phyloP scores from a whole-genome alignment of 805 yeast genomes.

The Priceomyces castillae region DNA sequence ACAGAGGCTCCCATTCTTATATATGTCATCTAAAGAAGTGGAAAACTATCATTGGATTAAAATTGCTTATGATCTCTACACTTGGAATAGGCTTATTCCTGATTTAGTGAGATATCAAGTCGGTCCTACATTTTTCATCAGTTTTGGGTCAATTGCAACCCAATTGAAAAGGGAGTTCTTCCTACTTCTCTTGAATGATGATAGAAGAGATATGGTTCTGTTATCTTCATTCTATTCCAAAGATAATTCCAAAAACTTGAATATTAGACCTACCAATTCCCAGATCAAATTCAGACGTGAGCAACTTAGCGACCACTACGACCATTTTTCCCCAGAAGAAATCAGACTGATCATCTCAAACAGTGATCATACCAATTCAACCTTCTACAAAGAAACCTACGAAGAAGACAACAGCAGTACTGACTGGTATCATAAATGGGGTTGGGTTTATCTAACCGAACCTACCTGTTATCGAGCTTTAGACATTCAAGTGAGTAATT shows the following conservation, averaged over 20 bases:
- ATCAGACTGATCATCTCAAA: constrained; percentile 9
- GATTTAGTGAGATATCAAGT: constrained; percentile 14
- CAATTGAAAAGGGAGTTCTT: constrained; percentile 15
- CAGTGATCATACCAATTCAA: constrained; percentile 5
- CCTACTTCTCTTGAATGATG: constrained; percentile 7
- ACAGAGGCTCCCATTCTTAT: constrained; percentile 14
- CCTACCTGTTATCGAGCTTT: constrained; percentile 12
- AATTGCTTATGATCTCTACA: constrained; percentile 13
- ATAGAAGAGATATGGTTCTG: constrained; percentile 1
- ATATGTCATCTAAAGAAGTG: constrained; percentile 9
- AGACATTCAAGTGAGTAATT: constrained; percentile 11
- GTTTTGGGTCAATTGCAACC: constrained; percentile 15
- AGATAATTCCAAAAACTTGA: background rate
- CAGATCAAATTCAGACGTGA: constrained; percentile 2
- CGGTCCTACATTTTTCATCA: constrained; percentile 13
- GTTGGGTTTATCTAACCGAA: constrained; percentile 13
- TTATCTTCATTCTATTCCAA: background rate
- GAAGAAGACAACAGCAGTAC: constrained; percentile 2
- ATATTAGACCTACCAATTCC: background rate
- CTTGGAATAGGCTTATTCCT: constrained; percentile 7
- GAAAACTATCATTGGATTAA: constrained; percentile 16
- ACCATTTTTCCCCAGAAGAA: constrained; percentile 12
- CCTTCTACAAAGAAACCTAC: constrained; percentile 2
- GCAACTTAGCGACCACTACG: constrained; percentile 3
- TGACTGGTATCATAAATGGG: constrained; percentile 17